These are phyloP conservation scores for Mortierella sp. DNA, from an alignment of 371 early-diverging fungal genomes.

Conservation along the genomic window DNA sequence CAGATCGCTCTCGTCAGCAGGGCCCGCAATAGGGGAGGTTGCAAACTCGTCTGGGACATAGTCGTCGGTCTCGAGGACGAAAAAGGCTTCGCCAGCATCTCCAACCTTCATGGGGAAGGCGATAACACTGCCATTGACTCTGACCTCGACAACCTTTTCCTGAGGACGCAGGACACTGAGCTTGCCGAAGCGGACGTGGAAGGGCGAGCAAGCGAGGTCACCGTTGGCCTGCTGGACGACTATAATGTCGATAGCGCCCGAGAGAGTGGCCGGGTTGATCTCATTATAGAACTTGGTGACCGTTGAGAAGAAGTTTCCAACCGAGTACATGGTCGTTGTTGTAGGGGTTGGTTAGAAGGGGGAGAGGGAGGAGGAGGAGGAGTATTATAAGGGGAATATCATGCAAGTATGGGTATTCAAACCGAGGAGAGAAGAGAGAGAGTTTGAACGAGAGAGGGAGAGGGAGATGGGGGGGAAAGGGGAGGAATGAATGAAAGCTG, in stretches of 20 bases:
- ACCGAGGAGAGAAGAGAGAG: neutral
- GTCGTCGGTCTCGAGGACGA: slow-evolving; percentile 79
- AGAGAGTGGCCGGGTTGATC: slow-evolving; percentile 97
- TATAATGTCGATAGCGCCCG: slow-evolving; percentile 99
- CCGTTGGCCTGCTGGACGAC: slow-evolving; percentile 92
- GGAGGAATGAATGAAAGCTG: neutral
- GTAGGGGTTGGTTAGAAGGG: neutral
- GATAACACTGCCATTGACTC: slow-evolving; percentile 86
- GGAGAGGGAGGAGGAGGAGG: neutral
- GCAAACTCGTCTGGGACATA: slow-evolving; percentile 92
- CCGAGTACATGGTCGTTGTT: slow-evolving; percentile 71
- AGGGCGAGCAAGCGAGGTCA: slow-evolving; percentile 94
- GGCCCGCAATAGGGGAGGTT: slow-evolving; percentile 90
- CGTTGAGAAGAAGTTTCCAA: slow-evolving; percentile 77
- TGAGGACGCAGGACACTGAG: slow-evolving; percentile 92
- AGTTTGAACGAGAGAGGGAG: neutral
- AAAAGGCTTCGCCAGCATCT: slow-evolving; percentile 99
- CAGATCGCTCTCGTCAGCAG: slow-evolving; percentile 48
- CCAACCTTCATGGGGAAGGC: slow-evolving; percentile 97
- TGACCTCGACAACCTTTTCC: slow-evolving; percentile 89
- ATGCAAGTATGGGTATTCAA: neutral
- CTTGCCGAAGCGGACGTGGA: slow-evolving; percentile 99
- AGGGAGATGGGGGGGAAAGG: neutral
- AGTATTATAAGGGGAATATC: neutral
- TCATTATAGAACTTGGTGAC: slow-evolving; percentile 97